phyloP scores from a whole-genome alignment of 2,329 filamentous ascomycete species.

The Ophiostoma ulmi region DNA sequence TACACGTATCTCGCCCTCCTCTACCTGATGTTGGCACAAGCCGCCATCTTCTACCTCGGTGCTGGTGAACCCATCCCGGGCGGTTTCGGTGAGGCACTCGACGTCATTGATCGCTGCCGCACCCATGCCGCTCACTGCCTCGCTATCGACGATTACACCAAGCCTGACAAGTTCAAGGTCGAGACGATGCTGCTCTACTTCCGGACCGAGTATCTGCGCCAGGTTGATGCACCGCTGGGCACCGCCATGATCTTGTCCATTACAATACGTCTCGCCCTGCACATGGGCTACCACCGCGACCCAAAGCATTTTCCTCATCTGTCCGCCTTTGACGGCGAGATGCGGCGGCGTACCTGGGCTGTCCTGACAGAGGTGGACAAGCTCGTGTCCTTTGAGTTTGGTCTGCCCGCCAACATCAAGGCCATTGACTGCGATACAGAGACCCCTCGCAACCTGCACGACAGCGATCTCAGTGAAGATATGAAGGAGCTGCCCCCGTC shows the following conservation, averaged over 20 bases:
- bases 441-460: constrained; percentile 43
- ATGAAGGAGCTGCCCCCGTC: constrained; percentile 40
- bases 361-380: constrained; percentile 45
- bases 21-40: constrained; percentile 32
- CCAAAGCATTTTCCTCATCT: constrained; percentile 40
- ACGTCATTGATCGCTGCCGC: constrained; percentile 30
- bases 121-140: constrained; percentile 32
- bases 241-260: constrained; percentile 32
- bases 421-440: constrained; percentile 44
- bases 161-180: constrained; percentile 31
- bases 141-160: constrained; percentile 33
- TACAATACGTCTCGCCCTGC: constrained; percentile 31
- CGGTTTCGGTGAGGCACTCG: constrained; percentile 27
- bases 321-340: constrained; percentile 47
- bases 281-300: constrained; percentile 47
- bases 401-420: constrained; percentile 47
- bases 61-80: constrained; percentile 27
- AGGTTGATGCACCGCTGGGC: constrained; percentile 29
- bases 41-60: constrained; percentile 31
- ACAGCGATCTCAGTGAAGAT: constrained; percentile 49
- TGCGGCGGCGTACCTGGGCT: constrained; percentile 46
- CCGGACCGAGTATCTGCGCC: constrained; percentile 31
- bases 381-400: constrained; percentile 48
- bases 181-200: constrained; percentile 33
- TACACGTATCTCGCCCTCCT: constrained; percentile 33